Base-by-base conservation (phyloP, 2,329 filamentous ascomycete genomes). In the Diaporthe destruens region DNA sequence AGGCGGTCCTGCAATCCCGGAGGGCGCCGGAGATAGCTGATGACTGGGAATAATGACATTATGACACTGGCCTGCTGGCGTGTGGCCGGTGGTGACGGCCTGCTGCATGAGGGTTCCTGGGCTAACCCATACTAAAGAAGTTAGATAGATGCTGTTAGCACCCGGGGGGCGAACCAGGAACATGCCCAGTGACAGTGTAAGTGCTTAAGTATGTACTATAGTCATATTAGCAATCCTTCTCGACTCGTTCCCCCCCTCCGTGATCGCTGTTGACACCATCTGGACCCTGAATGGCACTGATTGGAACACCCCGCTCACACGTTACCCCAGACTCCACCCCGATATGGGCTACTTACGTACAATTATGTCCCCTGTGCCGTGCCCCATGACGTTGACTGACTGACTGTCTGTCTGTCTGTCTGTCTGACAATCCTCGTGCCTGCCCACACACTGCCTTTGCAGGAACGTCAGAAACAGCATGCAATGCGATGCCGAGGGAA, bases 11-110 rank as follows among this genome's bases (percentile, higher is more conserved):
- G 70, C 32, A 55, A 51, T 23, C 44, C 42, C 72, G 72, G 70
- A 67, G 71, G 70, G 53, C 70, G 72, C 72, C 72, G 72, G 70
- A 68, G 56, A 69, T 72, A 59, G 54, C 57, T 47, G 57, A 51
- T 71, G 66, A 69, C 63, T 54, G 54, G 69, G 55, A 71, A 71
- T 69, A 67, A 69, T 71, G 34, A 68, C 47, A 73, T 25, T 57
- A 69, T 71, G 34, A 68, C 47, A 73, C 34, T 57, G 42, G 44
- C 44, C 14, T 7, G 42, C 6, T 44, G 42, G 6, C 16, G 16
- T 20, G 14, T 42, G 14, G 42, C 16, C 14, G 51, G 51, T 53
- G 47, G 47, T 49, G 44, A 47, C 11, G 47, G 47, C n/a, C 47
- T 25, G 47, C 47, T 51, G 47, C 47, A 51, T 14, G 47, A 51